Base-by-base conservation (phyloP, 1,139 yeast genomes). In the Arxiozyma bovina region DNA sequence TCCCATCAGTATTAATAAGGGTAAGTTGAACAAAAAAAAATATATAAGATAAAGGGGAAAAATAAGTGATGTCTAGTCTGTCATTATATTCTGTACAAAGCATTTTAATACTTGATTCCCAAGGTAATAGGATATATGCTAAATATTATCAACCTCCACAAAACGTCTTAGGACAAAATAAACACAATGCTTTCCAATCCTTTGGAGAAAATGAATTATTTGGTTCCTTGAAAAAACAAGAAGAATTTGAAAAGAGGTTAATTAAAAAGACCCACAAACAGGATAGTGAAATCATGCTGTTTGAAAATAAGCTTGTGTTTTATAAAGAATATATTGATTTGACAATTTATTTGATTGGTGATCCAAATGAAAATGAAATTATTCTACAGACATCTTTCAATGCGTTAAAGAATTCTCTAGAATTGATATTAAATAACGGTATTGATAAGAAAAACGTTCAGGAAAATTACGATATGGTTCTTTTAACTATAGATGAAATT, bases 401-500 rank as follows among this genome's bases (percentile, higher is more conserved):
- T 60, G 96, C 94, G 44, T 76, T 93, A 59, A 80, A 81, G 61
- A 96, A 90, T 58, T 86, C 96, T 20, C 74, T 93, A 59, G 91
- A 85, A 62, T 81, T 88, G 58, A 78, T 91, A 56, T 76, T 91
- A 60, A 83, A 81, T 63, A 83, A 81, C 66, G 83, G 87, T 30
- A 75, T 91, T 60, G 98, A 93, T 71, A 87, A 85, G 70, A 78
- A 83, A 59, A 80, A 93, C 3, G 74, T 93, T 50, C 78, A 85
- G 64, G 96, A 88, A 61, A 82, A 86, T 69, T 93, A 85, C 68
- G 99, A 93, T 70, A 76, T 88, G 76, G 85, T 90, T 51, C 77
- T 88, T 51, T 79, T 93, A 69, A 89, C 95, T 11, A 79, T 91
- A 50, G 99, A 93, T 70, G 99, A 93, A 73, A 80, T 95, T 25